A percentile compares a stretch with the other conserved stretches of the same genome.
These are phyloP conservation scores for Fusarium avenaceum DNA, from an alignment of 2,329 filamentous ascomycete genomes.

Conservation along the genomic window DNA sequence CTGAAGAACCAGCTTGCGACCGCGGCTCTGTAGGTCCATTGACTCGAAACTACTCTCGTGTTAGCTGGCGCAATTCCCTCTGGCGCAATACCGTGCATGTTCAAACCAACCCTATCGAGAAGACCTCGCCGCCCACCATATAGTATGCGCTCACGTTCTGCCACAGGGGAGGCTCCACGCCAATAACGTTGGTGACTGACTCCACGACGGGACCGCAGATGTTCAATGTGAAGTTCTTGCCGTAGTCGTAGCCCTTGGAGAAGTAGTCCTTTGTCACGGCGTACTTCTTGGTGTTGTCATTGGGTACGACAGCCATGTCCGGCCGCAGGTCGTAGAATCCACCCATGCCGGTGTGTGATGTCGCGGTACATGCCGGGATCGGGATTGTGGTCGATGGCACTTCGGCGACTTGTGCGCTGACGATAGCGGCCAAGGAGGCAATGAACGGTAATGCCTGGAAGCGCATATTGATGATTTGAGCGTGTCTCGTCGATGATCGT, in stretches of 20 bases:
- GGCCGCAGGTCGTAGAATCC: slow-evolving; percentile 72
- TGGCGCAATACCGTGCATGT: slow-evolving; percentile 10
- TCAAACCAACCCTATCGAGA: slow-evolving; percentile 77
- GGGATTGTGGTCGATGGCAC: slow-evolving; percentile 59
- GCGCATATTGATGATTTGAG: slow-evolving; percentile 46
- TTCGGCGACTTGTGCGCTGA: slow-evolving; percentile 53
- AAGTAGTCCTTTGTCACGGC: slow-evolving; percentile 67
- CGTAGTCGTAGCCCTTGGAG: slow-evolving; percentile 81
- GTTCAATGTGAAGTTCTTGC: slow-evolving; percentile 86
- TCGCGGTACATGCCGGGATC: slow-evolving; percentile 67
- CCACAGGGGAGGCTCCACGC: slow-evolving; percentile 73
- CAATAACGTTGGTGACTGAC: slow-evolving; percentile 71
- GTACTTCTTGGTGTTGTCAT: slow-evolving; percentile 59
- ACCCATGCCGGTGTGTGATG: slow-evolving; percentile 66
- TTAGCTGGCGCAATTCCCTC: slow-evolving; percentile 31
- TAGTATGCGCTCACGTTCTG: slow-evolving; percentile 86
- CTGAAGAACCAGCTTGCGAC: slow-evolving; percentile 81
- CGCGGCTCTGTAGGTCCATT: slow-evolving; percentile 68
- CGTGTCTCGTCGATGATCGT: neutral
- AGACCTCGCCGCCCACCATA: slow-evolving; percentile 72
- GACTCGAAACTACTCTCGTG: slow-evolving; percentile 59
- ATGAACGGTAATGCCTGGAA: slow-evolving; percentile 50
- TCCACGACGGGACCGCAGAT: slow-evolving; percentile 83
- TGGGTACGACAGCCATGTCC: slow-evolving; percentile 62
- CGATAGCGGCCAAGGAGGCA: slow-evolving; percentile 54